Conservation (phyloP, 1,139 yeast genomes). For the Geotrichum reessii region DNA sequence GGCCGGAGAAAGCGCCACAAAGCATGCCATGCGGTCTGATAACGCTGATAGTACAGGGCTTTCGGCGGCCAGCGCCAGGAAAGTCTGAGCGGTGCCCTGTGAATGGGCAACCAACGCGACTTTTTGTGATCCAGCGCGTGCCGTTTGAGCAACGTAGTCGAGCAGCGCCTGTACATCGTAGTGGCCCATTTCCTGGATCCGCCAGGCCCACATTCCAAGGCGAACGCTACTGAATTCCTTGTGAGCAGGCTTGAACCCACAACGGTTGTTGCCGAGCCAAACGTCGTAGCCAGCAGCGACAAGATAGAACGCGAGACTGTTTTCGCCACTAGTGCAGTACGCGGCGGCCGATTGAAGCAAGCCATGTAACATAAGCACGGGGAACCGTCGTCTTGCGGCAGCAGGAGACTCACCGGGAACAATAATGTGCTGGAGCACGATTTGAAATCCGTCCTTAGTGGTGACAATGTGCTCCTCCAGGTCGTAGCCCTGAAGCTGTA, state of each 20-base stretch:
- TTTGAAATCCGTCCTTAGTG: conserved; percentile 75
- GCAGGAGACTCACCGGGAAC: conserved; percentile 43
- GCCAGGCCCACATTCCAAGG: conserved; percentile 68
- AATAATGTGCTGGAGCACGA: conserved; percentile 58
- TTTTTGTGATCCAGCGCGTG: conserved; percentile 39
- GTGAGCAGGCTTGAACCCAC: conserved; percentile 74
- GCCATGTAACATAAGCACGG: conserved; percentile 78
- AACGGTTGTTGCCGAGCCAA: conserved; percentile 90
- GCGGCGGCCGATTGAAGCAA: conserved; percentile 82
- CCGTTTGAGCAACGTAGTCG: conserved; percentile 48
- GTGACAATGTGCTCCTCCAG: conserved; percentile 54
- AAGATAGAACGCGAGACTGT: conserved; percentile 66
- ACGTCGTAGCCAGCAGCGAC: conserved; percentile 69
- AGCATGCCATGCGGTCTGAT: conserved; percentile 50
- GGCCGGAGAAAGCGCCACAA: conserved; percentile 84
- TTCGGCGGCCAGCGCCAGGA: conserved; percentile 51
- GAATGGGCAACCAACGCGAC: conserved; percentile 74
- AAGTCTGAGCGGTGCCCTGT: conserved; percentile 87
- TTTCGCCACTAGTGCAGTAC: conserved; percentile 67
- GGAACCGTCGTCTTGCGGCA: conserved; percentile 39
- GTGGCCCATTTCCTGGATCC: conserved; percentile 69
- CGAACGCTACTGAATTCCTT: conserved; percentile 41
- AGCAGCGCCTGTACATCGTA: conserved; percentile 72
- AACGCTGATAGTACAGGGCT: conserved; percentile 38
- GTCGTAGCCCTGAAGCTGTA: conserved; percentile 52